Percentiles rank a stretch among this genome's conserved stretches.
These are phyloP conservation scores for Pyrenochaeta sp. DNA, from an alignment of 2,329 filamentous ascomycete genomes.

Conservation along the genomic window DNA sequence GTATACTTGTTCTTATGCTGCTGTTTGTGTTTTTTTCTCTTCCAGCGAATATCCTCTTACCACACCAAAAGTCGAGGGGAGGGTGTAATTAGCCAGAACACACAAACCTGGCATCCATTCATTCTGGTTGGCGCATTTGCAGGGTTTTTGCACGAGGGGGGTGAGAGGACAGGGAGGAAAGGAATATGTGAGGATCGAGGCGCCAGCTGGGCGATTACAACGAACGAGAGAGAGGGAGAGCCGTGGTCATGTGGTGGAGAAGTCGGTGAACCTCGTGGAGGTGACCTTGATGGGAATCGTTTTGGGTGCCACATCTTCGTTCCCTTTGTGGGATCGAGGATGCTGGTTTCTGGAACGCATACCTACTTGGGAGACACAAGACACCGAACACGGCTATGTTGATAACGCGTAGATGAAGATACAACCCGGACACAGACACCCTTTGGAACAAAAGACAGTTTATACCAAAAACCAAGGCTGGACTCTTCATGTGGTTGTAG, in stretches of 20 bases:
- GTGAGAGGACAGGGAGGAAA: neutral
- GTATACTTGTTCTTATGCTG: constrained; percentile 13
- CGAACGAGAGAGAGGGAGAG: neutral
- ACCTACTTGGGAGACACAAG: too few relatives aligned
- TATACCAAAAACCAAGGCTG: constrained; percentile 12
- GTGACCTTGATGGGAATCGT: too few relatives aligned
- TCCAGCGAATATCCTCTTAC: constrained; percentile 28
- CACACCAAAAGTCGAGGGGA: constrained; percentile 31
- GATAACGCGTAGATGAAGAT: constrained; percentile 33
- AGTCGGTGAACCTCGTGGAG: too few relatives aligned
- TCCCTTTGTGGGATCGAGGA: neutral
- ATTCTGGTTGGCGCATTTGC: constrained; percentile 12
- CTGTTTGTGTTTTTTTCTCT: constrained; percentile 6
- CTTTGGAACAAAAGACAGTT: constrained; percentile 3
- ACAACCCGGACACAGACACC: constrained; percentile 10
- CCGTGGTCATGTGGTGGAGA: too few relatives aligned
- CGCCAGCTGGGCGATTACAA: too few relatives aligned
- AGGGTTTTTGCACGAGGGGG: constrained; percentile 6
- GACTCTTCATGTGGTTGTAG: constrained; percentile 24
- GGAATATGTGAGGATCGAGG: too few relatives aligned
- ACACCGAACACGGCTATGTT: constrained; percentile 15
- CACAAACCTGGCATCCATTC: constrained; percentile 27
- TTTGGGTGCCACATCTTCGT: too few relatives aligned
- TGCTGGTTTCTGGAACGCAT: neutral
- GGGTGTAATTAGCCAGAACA: constrained; percentile 38